These are phyloP conservation scores for Candida sojae DNA, from an alignment of 1,139 yeast species.

Conservation along the genomic window DNA sequence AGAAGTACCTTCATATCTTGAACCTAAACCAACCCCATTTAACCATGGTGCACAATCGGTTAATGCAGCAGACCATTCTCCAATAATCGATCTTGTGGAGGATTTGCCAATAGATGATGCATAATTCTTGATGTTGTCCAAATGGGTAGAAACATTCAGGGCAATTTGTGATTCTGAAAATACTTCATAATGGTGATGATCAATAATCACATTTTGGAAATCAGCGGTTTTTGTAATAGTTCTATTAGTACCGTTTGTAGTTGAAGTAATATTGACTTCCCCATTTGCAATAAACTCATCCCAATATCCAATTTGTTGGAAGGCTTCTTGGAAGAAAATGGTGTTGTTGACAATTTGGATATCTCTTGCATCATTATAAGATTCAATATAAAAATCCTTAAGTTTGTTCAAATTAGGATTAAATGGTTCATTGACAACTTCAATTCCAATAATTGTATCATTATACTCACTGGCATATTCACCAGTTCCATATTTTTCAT, in stretches of 20 bases:
- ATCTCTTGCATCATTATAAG: constrained; percentile 39
- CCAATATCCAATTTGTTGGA: constrained; percentile 53
- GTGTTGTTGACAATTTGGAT: constrained; percentile 40
- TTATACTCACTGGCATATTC: constrained; percentile 31
- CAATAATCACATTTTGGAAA: constrained; percentile 50
- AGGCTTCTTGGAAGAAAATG: constrained; percentile 62
- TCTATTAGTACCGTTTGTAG: constrained; percentile 11
- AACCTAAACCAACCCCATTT: constrained; percentile 87
- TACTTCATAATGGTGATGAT: constrained; percentile 68
- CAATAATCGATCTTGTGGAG: constrained; percentile 61
- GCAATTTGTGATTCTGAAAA: constrained; percentile 43
- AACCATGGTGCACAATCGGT: constrained; percentile 93
- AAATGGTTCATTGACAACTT: constrained; percentile 68
- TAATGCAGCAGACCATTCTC: constrained; percentile 94
- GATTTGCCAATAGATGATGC: constrained; percentile 38
- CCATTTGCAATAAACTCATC: constrained; percentile 40
- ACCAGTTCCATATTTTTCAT: constrained; percentile 43
- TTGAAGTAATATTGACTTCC: constrained; percentile 12
- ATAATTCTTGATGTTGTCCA: constrained; percentile 36
- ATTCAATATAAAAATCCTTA: constrained; percentile 40
- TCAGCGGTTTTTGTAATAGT: constrained; percentile 15
- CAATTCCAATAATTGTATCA: constrained; percentile 60
- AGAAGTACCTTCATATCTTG: constrained; percentile 66
- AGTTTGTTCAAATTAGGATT: constrained; percentile 41
- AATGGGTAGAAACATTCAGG: constrained; percentile 37